Evolutionary conservation across 2,329 filamentous ascomycete genomes (phyloP).

Genomic region (Ascosphaera pollenicola): DNA sequence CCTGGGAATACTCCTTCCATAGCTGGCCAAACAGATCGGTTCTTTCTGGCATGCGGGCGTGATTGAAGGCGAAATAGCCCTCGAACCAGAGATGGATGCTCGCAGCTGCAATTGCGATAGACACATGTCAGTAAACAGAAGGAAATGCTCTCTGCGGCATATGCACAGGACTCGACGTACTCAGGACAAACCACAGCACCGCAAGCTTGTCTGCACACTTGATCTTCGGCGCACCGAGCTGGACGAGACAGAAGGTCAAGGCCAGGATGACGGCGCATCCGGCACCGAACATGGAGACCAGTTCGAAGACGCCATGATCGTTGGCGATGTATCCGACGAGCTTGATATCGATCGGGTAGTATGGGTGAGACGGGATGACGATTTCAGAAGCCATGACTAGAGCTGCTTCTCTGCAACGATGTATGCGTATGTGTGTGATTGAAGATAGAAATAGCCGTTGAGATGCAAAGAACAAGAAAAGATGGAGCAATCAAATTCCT

Average conservation of each 20-base stretch:
- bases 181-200: constrained; percentile 56
- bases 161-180: constrained; percentile 28
- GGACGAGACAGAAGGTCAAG: constrained; percentile 31
- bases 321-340: constrained; percentile 46
- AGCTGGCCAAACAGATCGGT: constrained; percentile 62
- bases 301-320: constrained; percentile 32
- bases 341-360: constrained; percentile 43
- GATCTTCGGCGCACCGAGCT: constrained; percentile 30
- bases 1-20: constrained; percentile 82
- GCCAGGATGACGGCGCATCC: constrained; percentile 36
- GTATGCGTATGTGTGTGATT: no score
- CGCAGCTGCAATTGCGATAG: constrained; percentile 13
- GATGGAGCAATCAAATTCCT: no score
- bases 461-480: no score
- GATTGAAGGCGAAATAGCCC: constrained; percentile 59
- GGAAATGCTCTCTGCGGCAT: constrained; percentile 8
- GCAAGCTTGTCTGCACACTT: constrained; percentile 32
- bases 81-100: constrained; percentile 60
- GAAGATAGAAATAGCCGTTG: no score
- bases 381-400: constrained; percentile 4
- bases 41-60: constrained; percentile 39
- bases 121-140: background rate
- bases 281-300: constrained; percentile 37
- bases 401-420: constrained; percentile 3
- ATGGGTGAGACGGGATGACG: constrained; percentile 32